Evolutionary conservation across 1,284 basidiomycete species (phyloP).

Genomic region (Leucoagaricus sp.): DNA sequence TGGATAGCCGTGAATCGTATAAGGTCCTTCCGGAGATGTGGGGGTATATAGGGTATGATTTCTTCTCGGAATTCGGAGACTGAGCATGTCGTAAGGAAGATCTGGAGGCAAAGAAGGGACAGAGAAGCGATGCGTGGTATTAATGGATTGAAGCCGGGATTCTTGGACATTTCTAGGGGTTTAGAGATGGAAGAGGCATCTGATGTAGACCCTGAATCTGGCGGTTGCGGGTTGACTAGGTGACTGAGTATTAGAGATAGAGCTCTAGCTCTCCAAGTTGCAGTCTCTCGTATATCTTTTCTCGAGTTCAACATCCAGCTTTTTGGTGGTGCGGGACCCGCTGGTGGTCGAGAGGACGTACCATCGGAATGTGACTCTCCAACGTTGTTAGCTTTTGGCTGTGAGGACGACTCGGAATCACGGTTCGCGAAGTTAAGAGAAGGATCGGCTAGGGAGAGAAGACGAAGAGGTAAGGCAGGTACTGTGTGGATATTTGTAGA

Average conservation of each 20-base stretch:
- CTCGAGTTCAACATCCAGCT: slow-evolving; percentile 43
- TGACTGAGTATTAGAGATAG: slow-evolving; percentile 51
- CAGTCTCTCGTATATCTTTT: slow-evolving; percentile 30
- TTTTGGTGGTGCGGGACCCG: slow-evolving; percentile 51
- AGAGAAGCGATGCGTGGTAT: slow-evolving; percentile 43
- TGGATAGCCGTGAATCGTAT: slow-evolving; percentile 58
- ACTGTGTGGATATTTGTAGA: slow-evolving; percentile 32
- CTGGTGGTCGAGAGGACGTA: slow-evolving; percentile 24
- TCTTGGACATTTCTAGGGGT: too few relatives aligned
- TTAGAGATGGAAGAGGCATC: neutral
- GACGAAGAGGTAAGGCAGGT: slow-evolving; percentile 42
- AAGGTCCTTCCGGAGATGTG: slow-evolving; percentile 56
- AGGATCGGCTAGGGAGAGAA: slow-evolving; percentile 31
- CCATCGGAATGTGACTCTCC: slow-evolving; percentile 14
- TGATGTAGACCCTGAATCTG: neutral
- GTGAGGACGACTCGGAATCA: neutral
- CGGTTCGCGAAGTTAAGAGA: neutral
- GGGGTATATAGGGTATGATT: slow-evolving; percentile 50
- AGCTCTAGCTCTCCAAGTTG: slow-evolving; percentile 51
- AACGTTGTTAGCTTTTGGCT: slow-evolving; percentile 6
- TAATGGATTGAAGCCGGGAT: neutral
- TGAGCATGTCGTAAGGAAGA: slow-evolving; percentile 34
- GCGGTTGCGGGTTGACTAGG: neutral
- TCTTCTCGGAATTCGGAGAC: slow-evolving; percentile 42
- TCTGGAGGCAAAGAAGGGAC: slow-evolving; percentile 52